phyloP scores from a whole-genome alignment of 257 asterid genomes.

The Eucommia ulmoides region DNA sequence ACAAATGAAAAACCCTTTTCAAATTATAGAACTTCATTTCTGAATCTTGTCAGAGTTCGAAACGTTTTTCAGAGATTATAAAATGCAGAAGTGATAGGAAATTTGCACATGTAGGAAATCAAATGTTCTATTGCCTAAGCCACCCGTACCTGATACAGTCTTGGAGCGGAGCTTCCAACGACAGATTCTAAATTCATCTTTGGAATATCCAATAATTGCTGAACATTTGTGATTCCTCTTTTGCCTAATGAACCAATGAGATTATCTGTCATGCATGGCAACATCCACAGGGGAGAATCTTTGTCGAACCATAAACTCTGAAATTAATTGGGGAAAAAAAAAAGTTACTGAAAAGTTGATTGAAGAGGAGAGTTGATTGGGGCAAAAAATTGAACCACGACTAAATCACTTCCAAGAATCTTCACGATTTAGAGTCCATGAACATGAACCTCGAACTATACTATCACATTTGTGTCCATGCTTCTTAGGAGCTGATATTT shows the following conservation, averaged over 20 bases:
- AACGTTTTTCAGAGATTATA: too few species aligned
- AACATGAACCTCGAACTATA: too few species aligned
- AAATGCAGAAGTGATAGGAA: too few species aligned
- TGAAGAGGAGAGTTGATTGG: background rate
- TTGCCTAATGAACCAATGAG: conserved; percentile 42
- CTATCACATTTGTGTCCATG: background rate
- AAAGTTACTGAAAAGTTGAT: background rate
- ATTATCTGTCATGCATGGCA: conserved; percentile 79
- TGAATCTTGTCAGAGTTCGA: too few species aligned
- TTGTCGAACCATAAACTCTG: conserved; percentile 73
- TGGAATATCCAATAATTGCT: conserved; percentile 59
- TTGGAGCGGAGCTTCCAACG: conserved; percentile 35
- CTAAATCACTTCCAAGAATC: too few species aligned
- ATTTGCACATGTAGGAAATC: conserved; percentile 2
- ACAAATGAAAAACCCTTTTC: too few species aligned
- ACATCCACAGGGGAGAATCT: conserved; percentile 76
- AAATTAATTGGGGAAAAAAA: conserved; percentile 9
- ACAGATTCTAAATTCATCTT: conserved; percentile 30
- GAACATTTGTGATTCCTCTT: conserved; percentile 49
- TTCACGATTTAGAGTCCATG: background rate
- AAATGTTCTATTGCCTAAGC: conserved; percentile 6
- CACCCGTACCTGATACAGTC: conserved; percentile 62
- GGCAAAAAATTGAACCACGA: too few species aligned
- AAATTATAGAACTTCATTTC: too few species aligned
- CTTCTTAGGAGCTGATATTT: background rate